phyloP scores from a whole-genome alignment of 345 rosid species.

The Eucalyptus tenuipes region DNA sequence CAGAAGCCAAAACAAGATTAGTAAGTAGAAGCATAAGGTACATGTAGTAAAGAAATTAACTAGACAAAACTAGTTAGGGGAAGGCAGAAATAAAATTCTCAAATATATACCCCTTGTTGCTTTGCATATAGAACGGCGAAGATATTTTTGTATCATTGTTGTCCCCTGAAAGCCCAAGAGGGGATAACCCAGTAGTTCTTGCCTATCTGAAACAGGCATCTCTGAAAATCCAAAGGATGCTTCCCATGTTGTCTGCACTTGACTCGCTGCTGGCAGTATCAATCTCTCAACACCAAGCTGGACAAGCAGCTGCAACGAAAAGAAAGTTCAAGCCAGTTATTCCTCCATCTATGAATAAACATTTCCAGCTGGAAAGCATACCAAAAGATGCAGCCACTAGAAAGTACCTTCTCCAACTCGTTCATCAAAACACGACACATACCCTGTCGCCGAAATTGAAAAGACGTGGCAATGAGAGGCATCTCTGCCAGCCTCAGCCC shows the following conservation, averaged over 20 bases:
- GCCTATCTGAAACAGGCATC: conserved; percentile 6
- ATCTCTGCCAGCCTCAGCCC: conserved; percentile 38
- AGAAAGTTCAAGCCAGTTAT: neutral
- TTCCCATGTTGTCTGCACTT: conserved; percentile 12
- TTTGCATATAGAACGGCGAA: neutral
- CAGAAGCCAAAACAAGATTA: neutral
- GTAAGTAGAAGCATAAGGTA: neutral
- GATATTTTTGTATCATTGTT: conserved; percentile 8
- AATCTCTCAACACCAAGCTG: conserved; percentile 13
- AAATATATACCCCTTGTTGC: neutral
- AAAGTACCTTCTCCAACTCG: conserved; percentile 26
- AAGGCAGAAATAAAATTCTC: neutral
- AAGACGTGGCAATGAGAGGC: conserved; percentile 34
- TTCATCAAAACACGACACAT: conserved; percentile 31
- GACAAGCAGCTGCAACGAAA: conserved; percentile 6
- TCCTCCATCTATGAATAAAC: neutral
- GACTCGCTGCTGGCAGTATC: conserved; percentile 14
- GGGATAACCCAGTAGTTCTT: conserved; percentile 6
- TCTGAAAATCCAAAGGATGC: conserved; percentile 13
- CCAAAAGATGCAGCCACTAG: neutral
- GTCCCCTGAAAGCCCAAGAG: conserved; percentile 14
- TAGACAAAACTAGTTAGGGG: neutral
- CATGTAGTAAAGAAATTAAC: neutral
- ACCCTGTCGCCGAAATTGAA: conserved; percentile 26
- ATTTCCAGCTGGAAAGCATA: neutral